phyloP scores from a whole-genome alignment of 192 early-diverging fungal species.

The Coemansia erecta region DNA sequence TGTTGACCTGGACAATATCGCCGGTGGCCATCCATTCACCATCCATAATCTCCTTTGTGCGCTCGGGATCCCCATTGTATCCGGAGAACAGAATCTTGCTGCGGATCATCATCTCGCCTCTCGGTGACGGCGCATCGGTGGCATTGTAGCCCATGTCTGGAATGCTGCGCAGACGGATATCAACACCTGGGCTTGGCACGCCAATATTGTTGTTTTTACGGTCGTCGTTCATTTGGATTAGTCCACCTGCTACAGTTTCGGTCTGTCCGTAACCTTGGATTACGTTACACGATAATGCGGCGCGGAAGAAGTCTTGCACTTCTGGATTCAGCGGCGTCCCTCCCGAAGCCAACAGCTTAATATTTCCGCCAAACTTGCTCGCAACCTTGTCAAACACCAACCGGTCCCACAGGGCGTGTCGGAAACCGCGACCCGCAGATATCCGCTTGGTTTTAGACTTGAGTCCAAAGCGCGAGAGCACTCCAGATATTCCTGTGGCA shows the following conservation, averaged over 20 bases:
- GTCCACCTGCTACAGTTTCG: no score
- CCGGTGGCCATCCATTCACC: slow-evolving; percentile 77
- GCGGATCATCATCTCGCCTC: no score
- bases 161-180: no score
- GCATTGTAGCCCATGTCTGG: no score
- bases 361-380: slow-evolving; percentile 64
- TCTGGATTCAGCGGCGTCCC: slow-evolving; percentile 67
- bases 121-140: no score
- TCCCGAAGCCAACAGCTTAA: slow-evolving; percentile 73
- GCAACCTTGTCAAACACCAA: slow-evolving; percentile 80
- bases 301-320: slow-evolving; percentile 74
- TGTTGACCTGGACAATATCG: slow-evolving; percentile 62
- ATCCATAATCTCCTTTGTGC: slow-evolving; percentile 67
- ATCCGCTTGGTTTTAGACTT: slow-evolving; percentile 58
- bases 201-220: no score
- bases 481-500: slow-evolving; percentile 42
- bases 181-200: slow-evolving; percentile 57
- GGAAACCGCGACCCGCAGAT: slow-evolving; percentile 50
- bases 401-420: slow-evolving; percentile 78
- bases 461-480: slow-evolving; percentile 51
- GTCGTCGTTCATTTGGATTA: no score
- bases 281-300: no score
- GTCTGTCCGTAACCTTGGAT: no score
- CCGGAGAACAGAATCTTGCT: slow-evolving; percentile 67
- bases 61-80: slow-evolving; percentile 73